Evolutionary conservation across 306 rosid genomes (phyloP).

Genomic region (Rosa multiflora): DNA sequence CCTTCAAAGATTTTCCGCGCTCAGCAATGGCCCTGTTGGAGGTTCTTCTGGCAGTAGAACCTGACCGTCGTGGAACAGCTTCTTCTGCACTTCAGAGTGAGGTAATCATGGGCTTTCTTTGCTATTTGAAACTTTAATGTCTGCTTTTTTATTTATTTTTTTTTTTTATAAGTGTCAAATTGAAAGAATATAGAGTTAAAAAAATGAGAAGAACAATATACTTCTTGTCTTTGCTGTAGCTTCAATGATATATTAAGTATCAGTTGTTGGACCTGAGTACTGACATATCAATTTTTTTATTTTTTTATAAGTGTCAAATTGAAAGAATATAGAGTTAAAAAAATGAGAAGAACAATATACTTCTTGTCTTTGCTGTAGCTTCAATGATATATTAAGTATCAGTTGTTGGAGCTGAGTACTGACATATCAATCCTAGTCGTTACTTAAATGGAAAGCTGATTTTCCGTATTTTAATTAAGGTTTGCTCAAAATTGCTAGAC

Average conservation of each 20-base stretch:
- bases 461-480: background rate
- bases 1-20: constrained; percentile 62
- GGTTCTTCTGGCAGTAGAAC: constrained; percentile 77
- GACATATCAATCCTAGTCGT: background rate
- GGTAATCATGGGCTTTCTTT: constrained; percentile 44
- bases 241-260: background rate
- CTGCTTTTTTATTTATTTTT: background rate
- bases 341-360: background rate
- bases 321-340: background rate
- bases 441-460: background rate
- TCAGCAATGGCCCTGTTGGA: constrained; percentile 63
- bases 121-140: background rate
- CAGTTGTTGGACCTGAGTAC: too few relatives aligned
- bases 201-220: background rate
- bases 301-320: background rate
- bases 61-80: constrained; percentile 66
- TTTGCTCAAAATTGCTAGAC: background rate
- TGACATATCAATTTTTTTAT: background rate
- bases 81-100: constrained; percentile 74
- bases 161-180: background rate
- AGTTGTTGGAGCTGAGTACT: too few relatives aligned
- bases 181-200: background rate
- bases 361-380: background rate
- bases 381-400: background rate
- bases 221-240: background rate